Base-by-base conservation (phyloP, 2,329 filamentous ascomycete genomes). In the Penicillium sp. region DNA sequence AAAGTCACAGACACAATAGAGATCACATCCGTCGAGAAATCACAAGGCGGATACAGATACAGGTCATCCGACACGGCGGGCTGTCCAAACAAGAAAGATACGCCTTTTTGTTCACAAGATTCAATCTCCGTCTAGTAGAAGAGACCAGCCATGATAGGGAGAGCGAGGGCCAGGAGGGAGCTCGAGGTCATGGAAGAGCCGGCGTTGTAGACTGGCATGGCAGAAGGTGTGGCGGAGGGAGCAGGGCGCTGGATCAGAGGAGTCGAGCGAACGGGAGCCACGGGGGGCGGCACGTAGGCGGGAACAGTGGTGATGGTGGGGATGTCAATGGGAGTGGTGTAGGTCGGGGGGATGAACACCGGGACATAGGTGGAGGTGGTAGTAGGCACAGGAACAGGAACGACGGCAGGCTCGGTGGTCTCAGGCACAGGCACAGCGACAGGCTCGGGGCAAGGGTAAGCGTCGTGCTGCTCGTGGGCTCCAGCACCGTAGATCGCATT, bases 121-220 rank as follows among this genome's bases (percentile, higher is more conserved):
- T 26, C 26, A 21, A 45, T 11, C 29, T 47, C 27, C 13, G 4
- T 27, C 35, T 61, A 66, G 43, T 64, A 57, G 43, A 67, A 61
- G 33, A 66, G 43, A 16, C 63, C 62, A 50, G 66, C 19, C 16
- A 67, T 51, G 39, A 64, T 27, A 14, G 63, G 60, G 16, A 66
- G 35, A 42, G 58, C 63, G 2, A 64, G n/a, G 4, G 57, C 64
- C 21, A 65, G 25, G 19, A 63, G 25, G 2, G 54, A 43, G 26
- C 55, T 62, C 2, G 65, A 62, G 2, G 54, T 29, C 43, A 67
- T 31, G 16, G 63, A 29, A 0, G 63, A 62, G 14, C 58, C 65
- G n/a, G 62, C 62, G 35, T 67, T 67, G 64, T 60, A 67, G 21
- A 53, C 54, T 2, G 65, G 61, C 47, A 45, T 42, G 0, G 46